Conservation (phyloP, 331 rosid species). For the Prunus yedoensis region DNA sequence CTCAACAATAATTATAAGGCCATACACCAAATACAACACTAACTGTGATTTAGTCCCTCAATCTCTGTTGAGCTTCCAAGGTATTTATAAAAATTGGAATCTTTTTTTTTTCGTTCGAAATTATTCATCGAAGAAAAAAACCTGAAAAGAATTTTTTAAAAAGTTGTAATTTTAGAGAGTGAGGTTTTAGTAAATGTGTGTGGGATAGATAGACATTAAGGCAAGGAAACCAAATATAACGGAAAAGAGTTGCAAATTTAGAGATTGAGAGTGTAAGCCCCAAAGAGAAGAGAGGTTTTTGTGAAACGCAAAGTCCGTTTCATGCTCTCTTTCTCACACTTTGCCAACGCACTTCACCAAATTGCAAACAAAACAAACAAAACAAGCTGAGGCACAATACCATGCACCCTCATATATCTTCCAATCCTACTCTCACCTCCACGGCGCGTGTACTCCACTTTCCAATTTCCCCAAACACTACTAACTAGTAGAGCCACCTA, state of each 20-base stretch:
- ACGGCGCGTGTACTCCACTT: neutral
- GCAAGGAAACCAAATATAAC: slow-evolving; percentile 39
- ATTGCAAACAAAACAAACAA: neutral
- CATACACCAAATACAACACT: slow-evolving; percentile 55
- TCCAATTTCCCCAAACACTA: neutral
- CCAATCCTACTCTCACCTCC: slow-evolving; percentile 3
- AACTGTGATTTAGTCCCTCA: slow-evolving; percentile 46
- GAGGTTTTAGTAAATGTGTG: slow-evolving; percentile 40
- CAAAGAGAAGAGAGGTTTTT: slow-evolving; percentile 31
- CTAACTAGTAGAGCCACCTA: neutral
- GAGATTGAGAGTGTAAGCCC: slow-evolving; percentile 23
- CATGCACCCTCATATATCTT: neutral
- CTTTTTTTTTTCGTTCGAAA: neutral
- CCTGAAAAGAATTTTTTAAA: neutral
- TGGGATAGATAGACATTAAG: slow-evolving; percentile 1
- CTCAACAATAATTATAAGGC: slow-evolving; percentile 20
- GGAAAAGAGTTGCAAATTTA: slow-evolving; percentile 51
- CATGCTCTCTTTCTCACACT: slow-evolving; percentile 74
- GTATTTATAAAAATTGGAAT: slow-evolving; percentile 25
- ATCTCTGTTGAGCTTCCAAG: slow-evolving; percentile 30
- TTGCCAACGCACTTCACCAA: slow-evolving; percentile 56
- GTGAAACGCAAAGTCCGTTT: slow-evolving; percentile 54
- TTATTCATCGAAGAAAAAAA: neutral
- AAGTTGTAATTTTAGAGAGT: slow-evolving; percentile 25
- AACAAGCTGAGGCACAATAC: neutral